A percentile compares a stretch with the other conserved stretches of the same genome.
Evolutionary conservation across 176 grass and related monocot genomes (phyloP).

Genomic region (Microstegium vimineum): DNA sequence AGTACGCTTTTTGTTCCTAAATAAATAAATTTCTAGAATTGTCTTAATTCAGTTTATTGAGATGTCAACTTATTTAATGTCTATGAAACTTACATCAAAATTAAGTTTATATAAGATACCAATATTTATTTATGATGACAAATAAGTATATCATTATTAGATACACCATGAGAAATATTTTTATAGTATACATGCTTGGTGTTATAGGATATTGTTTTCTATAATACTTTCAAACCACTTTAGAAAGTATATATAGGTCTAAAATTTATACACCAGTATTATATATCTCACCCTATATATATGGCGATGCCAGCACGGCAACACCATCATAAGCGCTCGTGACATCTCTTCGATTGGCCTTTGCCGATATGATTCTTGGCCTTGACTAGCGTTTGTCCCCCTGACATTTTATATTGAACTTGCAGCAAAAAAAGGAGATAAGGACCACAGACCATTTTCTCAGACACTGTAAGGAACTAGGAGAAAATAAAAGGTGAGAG

Average conservation of each 20-base stretch:
- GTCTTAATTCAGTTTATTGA: no score
- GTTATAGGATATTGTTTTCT: no score
- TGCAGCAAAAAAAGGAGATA: not conserved
- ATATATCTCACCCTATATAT: not conserved
- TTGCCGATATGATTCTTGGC: constrained; percentile 3
- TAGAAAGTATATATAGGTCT: not conserved
- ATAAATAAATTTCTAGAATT: no score
- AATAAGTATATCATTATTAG: no score
- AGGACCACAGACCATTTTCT: constrained; percentile 41
- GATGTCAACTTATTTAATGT: no score
- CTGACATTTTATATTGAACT: constrained; percentile 18
- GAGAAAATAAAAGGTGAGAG: not conserved
- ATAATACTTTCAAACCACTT: no score
- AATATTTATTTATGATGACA: no score
- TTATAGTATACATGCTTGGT: no score
- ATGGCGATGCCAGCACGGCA: constrained; percentile 24
- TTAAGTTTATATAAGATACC: no score
- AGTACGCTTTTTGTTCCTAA: no score
- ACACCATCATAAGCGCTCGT: constrained; percentile 35
- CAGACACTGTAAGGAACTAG: not conserved
- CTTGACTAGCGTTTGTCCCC: constrained; percentile 26
- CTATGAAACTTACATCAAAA: no score
- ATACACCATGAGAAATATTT: no score
- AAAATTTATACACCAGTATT: not conserved
- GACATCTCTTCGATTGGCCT: not conserved